Conservation (phyloP, 768 basidiomycete genomes). For the Mycena galopus region DNA sequence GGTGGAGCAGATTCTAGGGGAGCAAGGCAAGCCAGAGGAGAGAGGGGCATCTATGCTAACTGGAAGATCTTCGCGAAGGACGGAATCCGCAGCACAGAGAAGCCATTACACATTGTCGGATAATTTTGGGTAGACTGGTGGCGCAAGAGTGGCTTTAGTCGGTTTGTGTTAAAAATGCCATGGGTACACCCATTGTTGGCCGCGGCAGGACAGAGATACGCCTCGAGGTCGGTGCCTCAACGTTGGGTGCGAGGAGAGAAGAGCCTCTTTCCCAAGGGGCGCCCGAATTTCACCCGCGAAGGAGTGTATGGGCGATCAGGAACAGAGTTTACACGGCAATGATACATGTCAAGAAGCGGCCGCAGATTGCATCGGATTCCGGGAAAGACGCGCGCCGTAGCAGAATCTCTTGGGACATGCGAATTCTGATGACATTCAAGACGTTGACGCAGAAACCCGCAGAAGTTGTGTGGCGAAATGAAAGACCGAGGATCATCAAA, state of each 20-base stretch:
- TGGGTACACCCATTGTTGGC: not conserved
- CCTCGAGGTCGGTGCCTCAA: too few relatives aligned
- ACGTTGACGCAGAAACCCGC: too few relatives aligned
- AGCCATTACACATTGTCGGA: not conserved
- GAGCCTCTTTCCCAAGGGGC: not conserved
- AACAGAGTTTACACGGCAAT: too few relatives aligned
- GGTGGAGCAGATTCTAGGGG: not conserved
- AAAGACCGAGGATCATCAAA: too few relatives aligned
- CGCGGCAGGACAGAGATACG: not conserved
- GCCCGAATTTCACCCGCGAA: not conserved
- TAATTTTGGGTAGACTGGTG: not conserved
- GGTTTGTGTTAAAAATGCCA: not conserved
- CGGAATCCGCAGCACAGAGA: not conserved
- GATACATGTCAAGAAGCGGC: too few relatives aligned
- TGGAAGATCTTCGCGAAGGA: constrained; percentile 1
- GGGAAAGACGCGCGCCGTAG: too few relatives aligned
- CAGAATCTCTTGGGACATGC: too few relatives aligned
- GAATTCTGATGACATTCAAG: too few relatives aligned
- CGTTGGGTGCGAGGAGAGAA: not conserved
- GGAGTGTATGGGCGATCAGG: not conserved
- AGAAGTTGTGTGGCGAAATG: too few relatives aligned
- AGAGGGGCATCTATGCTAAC: not conserved
- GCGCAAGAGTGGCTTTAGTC: not conserved
- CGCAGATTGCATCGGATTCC: too few relatives aligned
- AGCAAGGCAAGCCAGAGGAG: not conserved